Evolutionary conservation across 345 rosid genomes (phyloP).

Genomic region (Rhizophora mangle): DNA sequence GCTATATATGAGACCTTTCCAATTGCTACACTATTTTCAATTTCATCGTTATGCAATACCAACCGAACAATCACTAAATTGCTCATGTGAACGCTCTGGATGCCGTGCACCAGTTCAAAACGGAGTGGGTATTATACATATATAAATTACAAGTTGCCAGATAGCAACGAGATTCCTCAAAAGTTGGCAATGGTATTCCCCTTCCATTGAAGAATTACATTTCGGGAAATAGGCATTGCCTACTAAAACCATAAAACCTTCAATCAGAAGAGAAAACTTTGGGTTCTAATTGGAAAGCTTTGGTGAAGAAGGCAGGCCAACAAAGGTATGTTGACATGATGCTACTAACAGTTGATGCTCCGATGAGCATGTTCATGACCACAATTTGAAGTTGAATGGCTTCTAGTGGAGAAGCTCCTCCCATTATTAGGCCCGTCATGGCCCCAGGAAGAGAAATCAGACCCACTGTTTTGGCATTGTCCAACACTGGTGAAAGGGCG

Average conservation of each 20-base stretch:
- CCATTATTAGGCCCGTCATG: conserved; percentile 95
- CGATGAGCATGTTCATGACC: conserved; percentile 89
- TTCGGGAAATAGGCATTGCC: no score
- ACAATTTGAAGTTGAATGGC: conserved; percentile 95
- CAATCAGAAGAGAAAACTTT: conserved; percentile 51
- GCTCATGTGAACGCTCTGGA: no score
- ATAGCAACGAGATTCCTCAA: no score
- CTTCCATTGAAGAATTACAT: no score
- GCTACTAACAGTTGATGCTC: conserved; percentile 78
- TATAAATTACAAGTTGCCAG: no score
- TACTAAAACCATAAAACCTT: background rate
- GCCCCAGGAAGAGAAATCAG: conserved; percentile 84
- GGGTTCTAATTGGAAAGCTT: conserved; percentile 64
- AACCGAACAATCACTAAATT: no score
- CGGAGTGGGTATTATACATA: no score
- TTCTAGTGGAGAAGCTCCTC: conserved; percentile 86
- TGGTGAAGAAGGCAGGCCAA: conserved; percentile 92
- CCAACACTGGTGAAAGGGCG: conserved; percentile 80
- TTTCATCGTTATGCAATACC: no score
- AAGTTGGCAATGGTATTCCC: no score
- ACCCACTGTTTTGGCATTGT: conserved; percentile 93
- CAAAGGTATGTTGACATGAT: conserved; percentile 75
- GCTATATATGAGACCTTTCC: no score
- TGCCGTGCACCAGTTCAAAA: no score
- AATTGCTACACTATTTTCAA: no score